These are phyloP conservation scores for Picochlorum costavermella DNA, from an alignment of 139 green algal genomes.

Conservation along the genomic window DNA sequence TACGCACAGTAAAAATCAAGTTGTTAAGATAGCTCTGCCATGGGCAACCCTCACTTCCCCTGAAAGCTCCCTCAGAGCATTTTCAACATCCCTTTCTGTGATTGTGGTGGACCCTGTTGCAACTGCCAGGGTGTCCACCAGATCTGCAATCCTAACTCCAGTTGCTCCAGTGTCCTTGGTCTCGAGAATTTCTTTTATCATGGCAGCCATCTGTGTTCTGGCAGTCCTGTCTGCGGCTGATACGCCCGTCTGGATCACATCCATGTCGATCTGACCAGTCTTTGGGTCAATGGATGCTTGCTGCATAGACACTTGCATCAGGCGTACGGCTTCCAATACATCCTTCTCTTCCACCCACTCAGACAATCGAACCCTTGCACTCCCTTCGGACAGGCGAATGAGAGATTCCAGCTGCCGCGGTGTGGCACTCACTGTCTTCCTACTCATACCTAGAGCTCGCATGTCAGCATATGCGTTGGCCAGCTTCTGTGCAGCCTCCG, in stretches of 20 bases:
- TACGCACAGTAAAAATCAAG: too few relatives aligned
- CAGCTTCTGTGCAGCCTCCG: conserved; percentile 67
- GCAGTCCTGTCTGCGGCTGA: conserved; percentile 30
- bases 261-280: conserved; percentile 71
- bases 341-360: conserved; percentile 33
- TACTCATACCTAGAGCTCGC: conserved; percentile 51
- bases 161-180: conserved; percentile 1
- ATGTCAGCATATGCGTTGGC: conserved; percentile 77
- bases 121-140: conserved; percentile 7
- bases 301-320: conserved; percentile 71
- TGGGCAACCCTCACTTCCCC: background rate
- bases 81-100: background rate
- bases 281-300: conserved; percentile 59
- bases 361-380: conserved; percentile 49
- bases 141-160: conserved; percentile 1
- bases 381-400: conserved; percentile 78
- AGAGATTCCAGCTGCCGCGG: conserved; percentile 96
- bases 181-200: conserved; percentile 29
- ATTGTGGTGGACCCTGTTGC: background rate
- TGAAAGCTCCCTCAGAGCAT: conserved; percentile 5
- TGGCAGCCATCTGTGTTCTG: conserved; percentile 23
- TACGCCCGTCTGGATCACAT: conserved; percentile 40
- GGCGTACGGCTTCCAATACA: conserved; percentile 61
- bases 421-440: conserved; percentile 77
- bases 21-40: background rate